Percentiles rank a stretch among this genome's conserved stretches.
Conservation (phyloP, 306 rosid genomes). For the Castanea crenata region DNA sequence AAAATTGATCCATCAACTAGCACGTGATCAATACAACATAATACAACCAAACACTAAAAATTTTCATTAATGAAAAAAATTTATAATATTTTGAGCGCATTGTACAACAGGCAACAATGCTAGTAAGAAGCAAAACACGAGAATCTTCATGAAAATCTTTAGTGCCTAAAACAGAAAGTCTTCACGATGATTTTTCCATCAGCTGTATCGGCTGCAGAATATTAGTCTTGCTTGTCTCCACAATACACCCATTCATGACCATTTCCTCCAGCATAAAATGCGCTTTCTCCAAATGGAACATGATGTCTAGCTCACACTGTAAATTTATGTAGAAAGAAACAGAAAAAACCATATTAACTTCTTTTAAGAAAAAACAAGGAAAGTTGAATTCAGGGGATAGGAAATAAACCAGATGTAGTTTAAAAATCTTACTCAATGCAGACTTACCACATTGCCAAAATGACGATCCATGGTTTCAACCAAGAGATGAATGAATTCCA, state of each 20-base stretch:
- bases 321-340: slow-evolving; percentile 14
- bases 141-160: not conserved
- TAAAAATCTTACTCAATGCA: slow-evolving; percentile 1
- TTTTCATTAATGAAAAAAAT: slow-evolving; percentile 10
- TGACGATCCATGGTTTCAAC: slow-evolving; percentile 99
- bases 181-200: slow-evolving; percentile 77
- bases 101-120: slow-evolving; percentile 15
- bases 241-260: slow-evolving; percentile 94
- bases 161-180: not conserved
- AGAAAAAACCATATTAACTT: not conserved
- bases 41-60: not conserved
- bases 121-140: slow-evolving; percentile 18
- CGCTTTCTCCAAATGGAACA: slow-evolving; percentile 96
- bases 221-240: slow-evolving; percentile 80
- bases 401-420: slow-evolving; percentile 4
- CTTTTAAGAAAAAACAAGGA: not conserved
- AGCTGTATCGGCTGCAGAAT: slow-evolving; percentile 89
- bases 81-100: not conserved
- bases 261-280: slow-evolving; percentile 98
- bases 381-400: not conserved
- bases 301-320: slow-evolving; percentile 98
- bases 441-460: slow-evolving; percentile 88
- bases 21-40: not conserved
- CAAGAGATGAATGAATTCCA: slow-evolving; percentile 90
- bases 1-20: not conserved